A percentile compares a stretch with the other conserved stretches of the same genome.
phyloP scores from a whole-genome alignment of 2,329 filamentous ascomycete species.

The Herpotrichia juniperi region DNA sequence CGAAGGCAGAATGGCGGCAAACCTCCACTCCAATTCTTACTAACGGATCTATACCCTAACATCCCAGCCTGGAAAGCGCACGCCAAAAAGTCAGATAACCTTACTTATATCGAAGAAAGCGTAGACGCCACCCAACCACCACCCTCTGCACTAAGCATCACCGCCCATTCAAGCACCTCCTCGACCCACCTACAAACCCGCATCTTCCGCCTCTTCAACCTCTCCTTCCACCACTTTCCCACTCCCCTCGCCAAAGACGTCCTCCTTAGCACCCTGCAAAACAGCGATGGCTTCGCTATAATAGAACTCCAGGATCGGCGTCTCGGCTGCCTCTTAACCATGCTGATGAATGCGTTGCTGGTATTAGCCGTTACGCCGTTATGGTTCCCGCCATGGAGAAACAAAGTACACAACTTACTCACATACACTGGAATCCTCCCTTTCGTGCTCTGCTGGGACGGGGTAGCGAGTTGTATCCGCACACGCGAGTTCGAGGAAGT shows the following conservation, averaged over 20 bases:
- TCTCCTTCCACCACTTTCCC: constrained; percentile 79
- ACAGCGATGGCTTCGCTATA: constrained; percentile 71
- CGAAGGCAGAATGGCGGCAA: constrained; percentile 18
- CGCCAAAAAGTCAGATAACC: constrained; percentile 45
- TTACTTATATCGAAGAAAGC: constrained; percentile 65
- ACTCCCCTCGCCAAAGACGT: constrained; percentile 67
- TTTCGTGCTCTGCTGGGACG: constrained; percentile 72
- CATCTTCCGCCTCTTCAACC: constrained; percentile 73
- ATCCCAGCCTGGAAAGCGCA: constrained; percentile 42
- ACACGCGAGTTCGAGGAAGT: constrained; percentile 72
- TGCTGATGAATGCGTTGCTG: constrained; percentile 54
- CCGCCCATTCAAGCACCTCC: not conserved
- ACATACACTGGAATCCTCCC: constrained; percentile 71
- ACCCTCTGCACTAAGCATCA: constrained; percentile 28
- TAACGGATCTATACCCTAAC: constrained; percentile 50
- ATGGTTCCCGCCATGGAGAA: not conserved
- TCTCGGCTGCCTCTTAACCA: constrained; percentile 21
- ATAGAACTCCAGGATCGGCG: constrained; percentile 75
- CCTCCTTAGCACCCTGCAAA: constrained; percentile 68
- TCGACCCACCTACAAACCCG: constrained; percentile 11
- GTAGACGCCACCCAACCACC: constrained; percentile 71
- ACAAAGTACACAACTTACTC: constrained; percentile 62
- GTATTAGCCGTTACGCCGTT: constrained; percentile 33
- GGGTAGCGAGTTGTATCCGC: constrained; percentile 69
- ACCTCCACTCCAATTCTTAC: constrained; percentile 42